Base-by-base conservation (phyloP, 257 asterid species). In the Cinchona pubescens region DNA sequence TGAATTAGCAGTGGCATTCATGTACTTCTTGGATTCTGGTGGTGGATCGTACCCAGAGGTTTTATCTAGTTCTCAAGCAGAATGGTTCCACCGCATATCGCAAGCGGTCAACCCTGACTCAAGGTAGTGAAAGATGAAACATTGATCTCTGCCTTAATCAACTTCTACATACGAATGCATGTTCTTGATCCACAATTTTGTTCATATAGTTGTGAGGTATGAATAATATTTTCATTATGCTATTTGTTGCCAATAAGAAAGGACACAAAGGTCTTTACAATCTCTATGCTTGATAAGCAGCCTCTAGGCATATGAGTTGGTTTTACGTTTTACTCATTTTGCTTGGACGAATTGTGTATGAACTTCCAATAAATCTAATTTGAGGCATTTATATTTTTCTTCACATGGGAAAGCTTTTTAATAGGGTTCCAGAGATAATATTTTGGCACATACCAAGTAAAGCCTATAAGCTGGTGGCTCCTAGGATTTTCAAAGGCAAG, bases 11-110 rank as follows among this genome's bases (percentile, higher is more conserved):
- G 83, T 88, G 21, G 86, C 85, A 42, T 90, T 78, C 38, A 83
- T 92, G 92, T 94, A 94, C 80, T 89, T 90, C 83, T 82, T 94
- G 30, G 97, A 94, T 86, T 92, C 99, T 3, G 99, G 99, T 19
- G 96, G 99, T 60, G 97, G 97, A 4, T 90, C 97, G 42, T 94
- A 89, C 78, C 99, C 97, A 0, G 87, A 90, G 88, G 90, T 90
- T 30, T 85, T 94, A 75, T 92, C 99, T 56, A 42, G 74, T 53
- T 89, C 92, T 19, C 97, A 94, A 86, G 93, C 81, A 18, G 78
- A 88, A 69, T 94, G 99, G 99, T 89, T 94, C 78, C 79, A 78
- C 75, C 75, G 72, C 73, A 89, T 65, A 74, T 84, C 92, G 59
- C 76, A 77, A 73, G 86, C 86, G 81, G 49, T 90, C 72, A 94